Base-by-base conservation (phyloP, 1,139 yeast genomes). In the Arxiozyma bovina region DNA sequence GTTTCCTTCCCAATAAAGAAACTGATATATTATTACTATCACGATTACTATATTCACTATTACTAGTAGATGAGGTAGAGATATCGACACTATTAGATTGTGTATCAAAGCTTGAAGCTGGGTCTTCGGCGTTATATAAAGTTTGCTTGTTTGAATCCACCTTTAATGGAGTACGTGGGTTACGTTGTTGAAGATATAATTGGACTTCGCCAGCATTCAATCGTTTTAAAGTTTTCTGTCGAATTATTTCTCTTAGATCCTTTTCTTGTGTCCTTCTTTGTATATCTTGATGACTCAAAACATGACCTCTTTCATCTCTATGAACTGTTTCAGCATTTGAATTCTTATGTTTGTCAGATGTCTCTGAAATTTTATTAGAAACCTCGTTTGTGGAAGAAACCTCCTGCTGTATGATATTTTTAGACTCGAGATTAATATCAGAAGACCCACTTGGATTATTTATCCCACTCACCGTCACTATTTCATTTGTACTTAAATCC, bases 271-370 rank as follows among this genome's bases (percentile, higher is more conserved):
- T 53, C 51, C 71, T 62, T 38, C 69, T 68, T 17, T 73, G 65
- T 12, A 30, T 20, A n/a, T 42, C 30, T 30, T 43, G 23, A 34
- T 79, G 66, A 57, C 80, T 77, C 1, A 82, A 71, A 45, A 73
- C 72, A 43, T 78, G 72, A 8, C 91, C 91, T 1, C 74, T 64
- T 4, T 75, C 71, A 63, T 85, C 89, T 73, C 93, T 74, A 63
- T 80, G 80, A 0, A 84, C 75, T 0, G 87, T 82, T 51, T 74
- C 73, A 34, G 17, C 6, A 12, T 15, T 34, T 34, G 40, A 15
- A 15, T 34, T 3, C n/a, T 34, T 18, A 22, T 53, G 57, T 38
- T 56, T 53, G 51, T 57, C 56, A 58, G 60, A 51, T 56, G 60
- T 59, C 53, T 63, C 41, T 42, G 44, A 34, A 2, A 34, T n/a